Evolutionary conservation across 78 protist species (phyloP), one percentile per base, ranked within the genome.

Genomic region (Monosiga brevicollis): DNA sequence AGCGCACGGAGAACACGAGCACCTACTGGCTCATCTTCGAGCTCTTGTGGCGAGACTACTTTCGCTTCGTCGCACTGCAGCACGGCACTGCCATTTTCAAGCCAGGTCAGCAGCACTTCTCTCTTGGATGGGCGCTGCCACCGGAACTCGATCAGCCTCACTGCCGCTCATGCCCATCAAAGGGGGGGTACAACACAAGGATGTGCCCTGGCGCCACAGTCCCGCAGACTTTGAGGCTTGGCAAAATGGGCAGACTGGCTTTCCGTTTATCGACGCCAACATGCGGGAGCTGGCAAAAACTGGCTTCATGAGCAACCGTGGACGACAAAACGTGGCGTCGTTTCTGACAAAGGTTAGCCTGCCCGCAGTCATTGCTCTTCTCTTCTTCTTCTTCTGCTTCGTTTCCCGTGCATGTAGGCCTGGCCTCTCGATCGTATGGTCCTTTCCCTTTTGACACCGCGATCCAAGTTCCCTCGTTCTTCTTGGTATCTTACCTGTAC

Each of bases 181-280:
- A 9, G 55, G 0, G 2, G 42, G 80, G 37, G 36, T 37, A 25
- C 80, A 24, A 0, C 80, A 41, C 80, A 24, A 15, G 80, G 23
- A 34, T 29, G 32, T 0, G 43, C 24, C 24, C 29, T 85, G 88
- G 88, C 2, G 0, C 29, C 6, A 39, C 37, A 41, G 62, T 1
- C 37, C 23, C 6, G 38, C 15, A 6, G 1, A 11, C 36, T 80
- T 86, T 26, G 32, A 0, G 38, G n/a, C 75, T 23, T 89, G 92
- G 92, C 70, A 32, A 62, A 77, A 73, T 2, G 89, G 92, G 26
- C 0, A 2, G 40, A 81, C 85, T 0, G 92, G 92, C 22, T 0
- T 74, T 62, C 92, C 92, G 25, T 80, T 89, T 36, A 86, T 89
- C 25, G 92, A 89, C 74, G 92, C 92, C 26, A 84, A 80, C 84